Evolutionary conservation across 2,329 filamentous ascomycete genomes (phyloP).

Genomic region (Venturia nashicola): DNA sequence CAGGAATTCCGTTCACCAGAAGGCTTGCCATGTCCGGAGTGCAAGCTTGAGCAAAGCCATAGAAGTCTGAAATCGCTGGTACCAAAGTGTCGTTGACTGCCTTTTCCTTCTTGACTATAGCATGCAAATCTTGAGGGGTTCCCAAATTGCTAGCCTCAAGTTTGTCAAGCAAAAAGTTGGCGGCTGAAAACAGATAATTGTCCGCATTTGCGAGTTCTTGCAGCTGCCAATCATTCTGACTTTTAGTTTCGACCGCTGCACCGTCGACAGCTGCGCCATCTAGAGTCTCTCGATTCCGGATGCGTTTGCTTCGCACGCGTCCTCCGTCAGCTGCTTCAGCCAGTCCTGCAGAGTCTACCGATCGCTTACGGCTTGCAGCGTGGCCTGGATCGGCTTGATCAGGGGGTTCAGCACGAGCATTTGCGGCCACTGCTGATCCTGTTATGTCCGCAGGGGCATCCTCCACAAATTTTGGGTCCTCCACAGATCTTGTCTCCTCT

Average conservation of each 20-base stretch:
- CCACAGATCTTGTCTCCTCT: neutral
- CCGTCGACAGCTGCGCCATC: conserved; percentile 34
- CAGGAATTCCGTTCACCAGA: conserved; percentile 25
- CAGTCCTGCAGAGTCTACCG: conserved; percentile 46
- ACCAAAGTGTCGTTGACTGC: conserved; percentile 8
- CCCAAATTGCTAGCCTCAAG: conserved; percentile 35
- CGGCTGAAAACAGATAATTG: conserved; percentile 42
- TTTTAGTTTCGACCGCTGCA: conserved; percentile 39
- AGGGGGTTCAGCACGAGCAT: neutral
- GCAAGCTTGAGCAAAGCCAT: conserved; percentile 2
- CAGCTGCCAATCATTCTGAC: conserved; percentile 40
- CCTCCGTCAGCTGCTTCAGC: conserved; percentile 45
- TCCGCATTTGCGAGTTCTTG: conserved; percentile 42
- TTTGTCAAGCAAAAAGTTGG: conserved; percentile 39
- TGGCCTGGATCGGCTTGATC: neutral
- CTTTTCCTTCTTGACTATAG: conserved; percentile 15
- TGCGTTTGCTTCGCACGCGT: conserved; percentile 46
- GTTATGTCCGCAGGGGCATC: neutral
- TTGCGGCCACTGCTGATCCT: neutral
- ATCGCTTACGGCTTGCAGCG: conserved; percentile 38
- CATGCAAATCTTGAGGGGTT: conserved; percentile 26
- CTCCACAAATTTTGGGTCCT: neutral
- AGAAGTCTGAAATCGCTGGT: conserved; percentile 10
- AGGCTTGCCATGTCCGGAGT: conserved; percentile 7
- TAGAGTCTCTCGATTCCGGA: conserved; percentile 46